Percentiles rank a stretch among this genome's conserved stretches.
Conservation (phyloP, 2,329 filamentous ascomycete genomes). For the Didymella arachidicola region DNA sequence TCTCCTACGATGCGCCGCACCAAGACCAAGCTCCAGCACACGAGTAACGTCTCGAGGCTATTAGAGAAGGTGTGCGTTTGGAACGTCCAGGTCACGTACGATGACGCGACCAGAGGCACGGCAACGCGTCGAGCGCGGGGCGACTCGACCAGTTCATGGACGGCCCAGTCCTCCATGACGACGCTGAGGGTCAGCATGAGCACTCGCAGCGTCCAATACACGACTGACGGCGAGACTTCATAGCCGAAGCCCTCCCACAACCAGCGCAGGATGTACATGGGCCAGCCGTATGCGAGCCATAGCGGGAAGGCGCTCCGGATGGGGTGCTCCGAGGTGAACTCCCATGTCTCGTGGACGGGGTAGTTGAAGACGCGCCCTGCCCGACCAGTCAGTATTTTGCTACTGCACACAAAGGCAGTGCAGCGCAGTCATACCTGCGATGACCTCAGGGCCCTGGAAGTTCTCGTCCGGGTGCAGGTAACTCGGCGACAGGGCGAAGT, state of each 20-base stretch:
- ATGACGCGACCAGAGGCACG: conserved; percentile 87
- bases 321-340: conserved; percentile 86
- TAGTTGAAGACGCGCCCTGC: conserved; percentile 92
- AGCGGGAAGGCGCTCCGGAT: conserved; percentile 96
- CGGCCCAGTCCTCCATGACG: conserved; percentile 96
- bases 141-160: conserved; percentile 86
- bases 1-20: conserved; percentile 84
- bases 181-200: conserved; percentile 97
- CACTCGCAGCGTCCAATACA: conserved; percentile 87
- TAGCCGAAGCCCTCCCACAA: conserved; percentile 87
- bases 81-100: conserved; percentile 98
- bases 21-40: conserved; percentile 91
- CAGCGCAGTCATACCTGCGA: conserved; percentile 71
- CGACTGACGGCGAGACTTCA: conserved; percentile 80
- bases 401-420: conserved; percentile 3
- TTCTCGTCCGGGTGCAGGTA: conserved; percentile 99
- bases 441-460: conserved; percentile 97
- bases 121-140: conserved; percentile 74
- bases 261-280: conserved; percentile 92
- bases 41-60: conserved; percentile 90
- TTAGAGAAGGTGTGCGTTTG: conserved; percentile 99
- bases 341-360: conserved; percentile 90
- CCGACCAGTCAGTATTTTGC: conserved; percentile 8
- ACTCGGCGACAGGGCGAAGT: conserved; percentile 92
- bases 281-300: conserved; percentile 93